Base-by-base conservation (phyloP, 371 early-diverging fungal species). In the Mucor velutinosus region DNA sequence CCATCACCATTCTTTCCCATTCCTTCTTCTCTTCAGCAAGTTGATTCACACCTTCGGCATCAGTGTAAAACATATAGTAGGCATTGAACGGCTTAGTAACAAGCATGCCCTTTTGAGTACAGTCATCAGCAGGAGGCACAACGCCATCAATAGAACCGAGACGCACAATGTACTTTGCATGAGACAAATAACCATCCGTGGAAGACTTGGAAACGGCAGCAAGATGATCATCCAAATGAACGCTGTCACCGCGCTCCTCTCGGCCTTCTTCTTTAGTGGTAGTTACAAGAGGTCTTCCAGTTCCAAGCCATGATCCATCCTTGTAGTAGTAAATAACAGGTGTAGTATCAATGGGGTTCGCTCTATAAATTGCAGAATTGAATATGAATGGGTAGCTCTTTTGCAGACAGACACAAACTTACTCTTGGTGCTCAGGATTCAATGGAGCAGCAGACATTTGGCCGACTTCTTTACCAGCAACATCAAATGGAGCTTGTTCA, bases 271-370 rank as follows among this genome's bases (percentile, higher is more conserved):
- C 78, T 59, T 58, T 71, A 32, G 75, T 75, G 3, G 78, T 81
- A 1, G 78, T 81, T 4, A 61, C 62, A n/a, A 70, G n/a, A 0
- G 81, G 81, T 51, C 63, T 70, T 27, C 61, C 61, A 15, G 81
- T 74, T 27, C 73, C 73, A 3, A 63, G 70, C 81, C 81, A 81
- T 25, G 81, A 81, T 19, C 81, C 81, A 58, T 81, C 81, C 19
- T 69, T 69, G 19, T 73, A 81, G 45, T 74, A 67, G 23, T 76
- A 76, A 27, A 78, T 75, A 11, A 76, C 72, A 29, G 78, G 76
- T n/a, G 66, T 68, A 0, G 71, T 71, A 23, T 76, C 72, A 4
- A 70, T 25, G 1, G 81, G 81, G 47, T 73, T 71, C 11, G 78
- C 67, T 67, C 81, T 80, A 62, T 14, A 1, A 23, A 21, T 4